These are phyloP conservation scores for Beta lomatogona DNA, from an alignment of 179 eudicot genomes.

Conservation along the genomic window DNA sequence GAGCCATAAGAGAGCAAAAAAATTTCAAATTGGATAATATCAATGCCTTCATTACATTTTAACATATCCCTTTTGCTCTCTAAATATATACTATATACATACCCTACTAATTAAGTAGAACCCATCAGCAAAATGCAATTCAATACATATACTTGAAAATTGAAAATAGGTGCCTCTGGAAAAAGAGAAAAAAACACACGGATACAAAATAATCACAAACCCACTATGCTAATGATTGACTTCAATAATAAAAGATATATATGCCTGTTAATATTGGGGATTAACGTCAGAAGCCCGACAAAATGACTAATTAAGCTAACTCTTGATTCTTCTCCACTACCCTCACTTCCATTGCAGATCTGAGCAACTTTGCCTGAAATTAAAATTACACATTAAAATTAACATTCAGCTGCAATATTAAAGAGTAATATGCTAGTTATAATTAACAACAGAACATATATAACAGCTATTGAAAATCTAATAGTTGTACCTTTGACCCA, in stretches of 20 bases:
- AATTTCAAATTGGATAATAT: not conserved
- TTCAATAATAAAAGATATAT: not conserved
- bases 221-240: not conserved
- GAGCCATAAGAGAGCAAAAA: not conserved
- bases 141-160: not conserved
- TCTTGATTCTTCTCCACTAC: conserved; percentile 92
- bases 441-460: no score
- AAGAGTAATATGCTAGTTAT: no score
- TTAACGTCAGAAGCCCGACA: not conserved
- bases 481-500: no score
- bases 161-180: not conserved
- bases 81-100: not conserved
- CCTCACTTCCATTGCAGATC: conserved; percentile 75
- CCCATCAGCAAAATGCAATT: not conserved
- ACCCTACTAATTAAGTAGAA: not conserved
- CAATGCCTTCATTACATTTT: not conserved
- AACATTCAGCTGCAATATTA: not conserved
- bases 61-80: not conserved
- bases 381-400: not conserved
- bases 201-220: not conserved
- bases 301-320: conserved; percentile 36
- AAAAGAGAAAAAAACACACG: not conserved
- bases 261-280: not conserved
- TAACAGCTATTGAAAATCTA: no score
- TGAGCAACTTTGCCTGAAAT: conserved; percentile 67